Percentiles rank a stretch among this genome's conserved stretches.
Conservation (phyloP, 2,329 filamentous ascomycete genomes). For the Nigrospora sphaerica region DNA sequence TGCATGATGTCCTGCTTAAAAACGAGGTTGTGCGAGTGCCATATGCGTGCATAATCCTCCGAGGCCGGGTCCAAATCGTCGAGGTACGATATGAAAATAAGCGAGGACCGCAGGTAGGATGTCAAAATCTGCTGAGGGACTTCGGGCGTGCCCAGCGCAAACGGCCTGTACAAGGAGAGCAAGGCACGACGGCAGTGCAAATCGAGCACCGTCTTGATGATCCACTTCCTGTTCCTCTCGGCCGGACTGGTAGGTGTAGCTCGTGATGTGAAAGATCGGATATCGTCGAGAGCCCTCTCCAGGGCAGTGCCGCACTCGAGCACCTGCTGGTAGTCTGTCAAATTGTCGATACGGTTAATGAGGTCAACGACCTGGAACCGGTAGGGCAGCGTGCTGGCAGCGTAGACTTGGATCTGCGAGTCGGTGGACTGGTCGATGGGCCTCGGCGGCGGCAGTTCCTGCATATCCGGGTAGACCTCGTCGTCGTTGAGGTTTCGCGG, state of each 20-base stretch:
- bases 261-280: conserved; percentile 44
- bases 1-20: conserved; percentile 48
- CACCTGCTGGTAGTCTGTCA: conserved; percentile 46
- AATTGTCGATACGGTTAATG: conserved; percentile 42
- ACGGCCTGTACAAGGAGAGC: conserved; percentile 46
- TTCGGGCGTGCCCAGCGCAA: conserved; percentile 43
- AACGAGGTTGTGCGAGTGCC: conserved; percentile 45
- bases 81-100: conserved; percentile 47
- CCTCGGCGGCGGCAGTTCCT: conserved; percentile 38
- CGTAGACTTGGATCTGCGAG: conserved; percentile 47
- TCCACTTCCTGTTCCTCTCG: conserved; percentile 43
- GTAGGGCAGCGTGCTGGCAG: conserved; percentile 39
- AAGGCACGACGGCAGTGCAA: conserved; percentile 47
- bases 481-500: conserved; percentile 47
- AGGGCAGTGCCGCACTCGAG: conserved; percentile 46
- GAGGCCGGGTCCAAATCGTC: conserved; percentile 44
- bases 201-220: conserved; percentile 42
- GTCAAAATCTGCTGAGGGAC: conserved; percentile 44
- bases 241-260: conserved; percentile 32
- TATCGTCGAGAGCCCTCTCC: conserved; percentile 46
- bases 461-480: conserved; percentile 40
- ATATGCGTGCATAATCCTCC: conserved; percentile 38
- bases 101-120: conserved; percentile 45
- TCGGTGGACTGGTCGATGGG: conserved; percentile 46
- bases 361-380: conserved; percentile 44